A percentile compares a stretch with the other conserved stretches of the same genome.
phyloP scores from a whole-genome alignment of 2,329 filamentous ascomycete genomes.

The Botrytis medusae region DNA sequence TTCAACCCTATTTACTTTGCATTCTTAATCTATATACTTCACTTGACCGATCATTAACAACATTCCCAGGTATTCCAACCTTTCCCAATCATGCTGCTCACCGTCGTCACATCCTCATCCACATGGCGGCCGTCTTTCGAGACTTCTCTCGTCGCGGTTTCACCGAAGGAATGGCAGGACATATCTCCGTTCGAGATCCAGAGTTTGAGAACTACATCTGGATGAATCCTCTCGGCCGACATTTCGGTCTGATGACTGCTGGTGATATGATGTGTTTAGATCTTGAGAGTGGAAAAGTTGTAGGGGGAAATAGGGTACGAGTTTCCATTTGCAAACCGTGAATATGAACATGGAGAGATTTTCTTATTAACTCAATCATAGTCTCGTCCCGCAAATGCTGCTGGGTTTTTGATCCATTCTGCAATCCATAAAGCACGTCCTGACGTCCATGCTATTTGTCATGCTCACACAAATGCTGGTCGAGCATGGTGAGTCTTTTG shows the following conservation, averaged over 20 bases:
- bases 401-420: conserved; percentile 69
- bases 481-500: conserved; percentile 41
- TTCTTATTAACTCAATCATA: conserved; percentile 12
- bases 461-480: conserved; percentile 65
- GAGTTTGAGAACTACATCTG: conserved; percentile 62
- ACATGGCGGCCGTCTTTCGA: conserved; percentile 69
- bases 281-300: conserved; percentile 56
- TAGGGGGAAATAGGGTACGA: conserved; percentile 57
- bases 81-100: conserved; percentile 55
- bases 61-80: conserved; percentile 52
- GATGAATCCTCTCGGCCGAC: conserved; percentile 66
- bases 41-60: not conserved
- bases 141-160: conserved; percentile 65
- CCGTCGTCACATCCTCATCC: conserved; percentile 62
- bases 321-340: not conserved
- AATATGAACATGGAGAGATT: no score
- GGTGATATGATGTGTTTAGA: conserved; percentile 68
- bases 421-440: conserved; percentile 66
- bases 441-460: conserved; percentile 66
- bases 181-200: conserved; percentile 67
- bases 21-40: not conserved
- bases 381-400: conserved; percentile 60
- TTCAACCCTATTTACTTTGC: not conserved
- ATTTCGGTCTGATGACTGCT: conserved; percentile 64
- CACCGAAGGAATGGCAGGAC: conserved; percentile 67